Evolutionary conservation across 192 early-diverging fungal species (phyloP).

Genomic region (Backusella luteola): DNA sequence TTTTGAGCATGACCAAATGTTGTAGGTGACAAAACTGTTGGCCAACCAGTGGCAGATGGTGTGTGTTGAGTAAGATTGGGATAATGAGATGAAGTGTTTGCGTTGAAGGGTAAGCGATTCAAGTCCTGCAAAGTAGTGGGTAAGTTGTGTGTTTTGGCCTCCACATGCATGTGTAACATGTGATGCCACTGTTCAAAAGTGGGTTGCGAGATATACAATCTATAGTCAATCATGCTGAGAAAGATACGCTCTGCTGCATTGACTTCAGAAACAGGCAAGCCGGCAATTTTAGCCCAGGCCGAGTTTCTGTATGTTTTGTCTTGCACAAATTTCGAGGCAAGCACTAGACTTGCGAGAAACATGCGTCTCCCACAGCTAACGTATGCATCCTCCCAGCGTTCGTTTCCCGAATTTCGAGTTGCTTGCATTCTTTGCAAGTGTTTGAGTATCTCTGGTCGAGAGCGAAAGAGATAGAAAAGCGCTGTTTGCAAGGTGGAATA

Average conservation of each 20-base stretch:
- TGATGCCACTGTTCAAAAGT: constrained; percentile 39
- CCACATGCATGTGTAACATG: constrained; percentile 26
- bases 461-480: constrained; percentile 64
- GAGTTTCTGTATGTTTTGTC: constrained; percentile 89
- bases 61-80: neutral
- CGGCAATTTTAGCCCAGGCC: constrained; percentile 91
- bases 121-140: constrained; percentile 14
- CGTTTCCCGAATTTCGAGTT: neutral
- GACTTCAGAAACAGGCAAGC: constrained; percentile 80
- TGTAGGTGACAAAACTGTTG: constrained; percentile 1
- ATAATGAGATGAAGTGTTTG: neutral
- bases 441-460: constrained; percentile 19
- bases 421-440: constrained; percentile 11
- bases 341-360: constrained; percentile 86
- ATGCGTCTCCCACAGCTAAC: constrained; percentile 76
- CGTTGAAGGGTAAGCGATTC: neutral
- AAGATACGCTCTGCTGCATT: constrained; percentile 82
- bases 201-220: constrained; percentile 58
- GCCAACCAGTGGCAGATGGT: neutral
- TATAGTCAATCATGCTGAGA: constrained; percentile 76
- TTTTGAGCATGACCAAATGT: neutral
- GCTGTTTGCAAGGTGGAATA: constrained; percentile 77
- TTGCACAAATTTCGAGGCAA: constrained; percentile 87
- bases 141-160: constrained; percentile 23
- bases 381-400: constrained; percentile 18